These are phyloP conservation scores for Starmerella floricola DNA, from an alignment of 805 yeast genomes.

Conservation along the genomic window DNA sequence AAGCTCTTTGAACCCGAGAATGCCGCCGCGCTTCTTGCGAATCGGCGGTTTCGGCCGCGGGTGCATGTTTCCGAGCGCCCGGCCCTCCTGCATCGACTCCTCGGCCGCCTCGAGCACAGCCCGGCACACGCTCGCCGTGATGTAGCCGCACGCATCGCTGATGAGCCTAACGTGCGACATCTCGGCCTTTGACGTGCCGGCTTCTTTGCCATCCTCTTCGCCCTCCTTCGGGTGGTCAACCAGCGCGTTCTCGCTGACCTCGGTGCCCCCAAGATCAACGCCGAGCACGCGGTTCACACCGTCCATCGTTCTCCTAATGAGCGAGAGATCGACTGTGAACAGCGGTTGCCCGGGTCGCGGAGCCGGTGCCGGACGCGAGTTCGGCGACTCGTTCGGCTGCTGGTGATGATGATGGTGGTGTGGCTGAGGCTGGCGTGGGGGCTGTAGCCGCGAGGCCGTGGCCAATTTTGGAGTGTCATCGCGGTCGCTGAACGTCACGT, in stretches of 20 bases:
- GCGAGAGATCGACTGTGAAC: slow-evolving; percentile 13
- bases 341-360: slow-evolving; percentile 6
- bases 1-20: slow-evolving; percentile 59
- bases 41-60: slow-evolving; percentile 22
- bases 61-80: slow-evolving; percentile 2
- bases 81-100: slow-evolving; percentile 22
- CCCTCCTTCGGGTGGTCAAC: slow-evolving; percentile 8
- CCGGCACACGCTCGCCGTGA: slow-evolving; percentile 64
- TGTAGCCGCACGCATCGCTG: slow-evolving; percentile 70
- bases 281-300: slow-evolving; percentile 21
- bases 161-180: slow-evolving; percentile 47
- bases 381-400: too few relatives aligned
- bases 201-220: slow-evolving; percentile 6
- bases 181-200: slow-evolving; percentile 18
- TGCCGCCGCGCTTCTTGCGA: slow-evolving; percentile 31
- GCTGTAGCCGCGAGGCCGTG: too few relatives aligned
- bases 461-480: too few relatives aligned
- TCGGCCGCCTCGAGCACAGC: slow-evolving; percentile 29
- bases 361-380: too few relatives aligned
- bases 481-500: too few relatives aligned
- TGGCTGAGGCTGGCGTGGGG: too few relatives aligned
- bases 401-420: too few relatives aligned
- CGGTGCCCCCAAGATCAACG: slow-evolving; percentile 21
- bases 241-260: slow-evolving; percentile 19
- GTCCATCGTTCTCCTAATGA: slow-evolving; percentile 19